A percentile compares a stretch with the other conserved stretches of the same genome.
Evolutionary conservation across 495 filamentous ascomycete species (phyloP).

Genomic region (Neurospora sp.): DNA sequence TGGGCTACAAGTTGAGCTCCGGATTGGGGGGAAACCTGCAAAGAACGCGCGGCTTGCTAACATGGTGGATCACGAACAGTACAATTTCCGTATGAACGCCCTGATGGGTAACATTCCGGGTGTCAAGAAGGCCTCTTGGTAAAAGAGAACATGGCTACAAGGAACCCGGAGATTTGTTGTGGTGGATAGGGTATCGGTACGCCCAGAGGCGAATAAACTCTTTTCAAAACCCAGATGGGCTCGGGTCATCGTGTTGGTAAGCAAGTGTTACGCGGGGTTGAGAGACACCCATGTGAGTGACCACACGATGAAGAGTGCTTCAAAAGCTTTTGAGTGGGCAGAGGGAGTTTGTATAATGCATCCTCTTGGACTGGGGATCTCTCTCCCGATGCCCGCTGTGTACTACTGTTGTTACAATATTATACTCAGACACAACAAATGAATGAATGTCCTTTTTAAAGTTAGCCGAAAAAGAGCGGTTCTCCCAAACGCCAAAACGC

Average conservation of each 20-base stretch:
- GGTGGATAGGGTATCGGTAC: background rate
- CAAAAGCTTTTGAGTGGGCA: background rate
- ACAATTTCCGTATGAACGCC: conserved; percentile 83
- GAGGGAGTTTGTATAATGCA: conserved; percentile 6
- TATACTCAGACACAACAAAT: conserved; percentile 3
- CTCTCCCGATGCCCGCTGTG: conserved; percentile 1
- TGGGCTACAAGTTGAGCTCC: background rate
- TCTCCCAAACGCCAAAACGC: conserved; percentile 7
- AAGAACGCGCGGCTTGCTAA: conserved; percentile 16
- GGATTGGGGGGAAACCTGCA: background rate
- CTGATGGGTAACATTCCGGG: conserved; percentile 81
- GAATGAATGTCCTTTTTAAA: background rate
- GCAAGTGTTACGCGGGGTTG: background rate
- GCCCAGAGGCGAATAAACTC: background rate
- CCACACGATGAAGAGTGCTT: background rate
- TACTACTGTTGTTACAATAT: conserved; percentile 21
- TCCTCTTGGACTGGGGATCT: background rate
- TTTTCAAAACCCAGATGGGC: background rate
- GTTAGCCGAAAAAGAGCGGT: background rate
- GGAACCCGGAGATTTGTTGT: background rate
- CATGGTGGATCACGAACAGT: conserved; percentile 41
- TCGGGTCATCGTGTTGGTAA: background rate
- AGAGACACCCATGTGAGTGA: background rate
- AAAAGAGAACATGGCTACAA: conserved; percentile 15
- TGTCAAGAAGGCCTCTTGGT: conserved; percentile 96